phyloP scores from a whole-genome alignment of 495 filamentous ascomycete species.

The Acidiella bohemica region DNA sequence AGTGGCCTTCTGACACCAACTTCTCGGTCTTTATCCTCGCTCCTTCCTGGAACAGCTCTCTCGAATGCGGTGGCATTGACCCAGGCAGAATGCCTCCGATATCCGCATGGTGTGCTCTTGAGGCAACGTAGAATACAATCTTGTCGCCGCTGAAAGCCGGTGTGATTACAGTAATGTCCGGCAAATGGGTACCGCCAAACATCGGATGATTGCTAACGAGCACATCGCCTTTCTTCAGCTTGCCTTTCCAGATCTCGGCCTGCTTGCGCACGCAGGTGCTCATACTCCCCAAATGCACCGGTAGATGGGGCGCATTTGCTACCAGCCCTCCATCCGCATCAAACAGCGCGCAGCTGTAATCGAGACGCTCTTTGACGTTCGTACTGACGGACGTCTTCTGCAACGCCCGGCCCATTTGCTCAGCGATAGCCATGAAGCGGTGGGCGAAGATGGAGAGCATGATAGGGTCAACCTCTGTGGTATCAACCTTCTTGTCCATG shows the following conservation, averaged over 20 bases:
- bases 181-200: conserved; percentile 76
- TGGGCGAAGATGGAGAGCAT: conserved; percentile 93
- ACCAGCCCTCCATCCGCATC: conserved; percentile 82
- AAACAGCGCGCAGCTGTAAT: conserved; percentile 94
- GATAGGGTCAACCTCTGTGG: conserved; percentile 62
- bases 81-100: conserved; percentile 94
- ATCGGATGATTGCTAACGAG: conserved; percentile 93
- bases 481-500: conserved; percentile 36
- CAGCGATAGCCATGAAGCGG: conserved; percentile 96
- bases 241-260: conserved; percentile 84
- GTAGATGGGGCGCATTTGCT: conserved; percentile 88
- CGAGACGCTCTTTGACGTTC: conserved; percentile 93
- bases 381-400: conserved; percentile 97
- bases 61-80: conserved; percentile 90
- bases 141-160: conserved; percentile 73
- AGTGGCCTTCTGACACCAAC: conserved; percentile 75
- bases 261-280: conserved; percentile 89
- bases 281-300: conserved; percentile 87
- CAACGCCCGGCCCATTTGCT: conserved; percentile 91
- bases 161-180: conserved; percentile 89
- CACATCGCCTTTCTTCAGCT: conserved; percentile 81
- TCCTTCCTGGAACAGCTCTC: conserved; percentile 88
- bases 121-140: conserved; percentile 95
- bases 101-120: conserved; percentile 89
- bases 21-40: conserved; percentile 90